phyloP scores from a whole-genome alignment of 2,329 filamentous ascomycete species.

The Penicillium janthinellum region DNA sequence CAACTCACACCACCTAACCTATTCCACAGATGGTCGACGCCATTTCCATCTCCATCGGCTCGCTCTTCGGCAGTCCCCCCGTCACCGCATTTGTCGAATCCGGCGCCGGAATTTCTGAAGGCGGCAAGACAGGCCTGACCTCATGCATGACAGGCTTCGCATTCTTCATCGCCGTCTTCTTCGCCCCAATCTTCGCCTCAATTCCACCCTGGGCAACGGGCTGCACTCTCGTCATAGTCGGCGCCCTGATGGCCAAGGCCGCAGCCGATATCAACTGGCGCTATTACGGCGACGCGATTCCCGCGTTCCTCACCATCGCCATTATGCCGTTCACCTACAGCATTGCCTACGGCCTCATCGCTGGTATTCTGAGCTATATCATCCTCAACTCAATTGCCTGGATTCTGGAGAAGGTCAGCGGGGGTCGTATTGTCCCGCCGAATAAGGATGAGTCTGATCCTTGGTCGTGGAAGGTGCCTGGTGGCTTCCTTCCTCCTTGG shows the following conservation, averaged over 20 bases:
- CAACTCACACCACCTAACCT: background rate
- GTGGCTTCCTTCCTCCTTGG: conserved; percentile 76
- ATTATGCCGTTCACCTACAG: conserved; percentile 90
- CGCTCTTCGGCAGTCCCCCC: conserved; percentile 74
- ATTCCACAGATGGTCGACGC: conserved; percentile 68
- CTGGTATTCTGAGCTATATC: conserved; percentile 75
- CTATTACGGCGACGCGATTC: conserved; percentile 80
- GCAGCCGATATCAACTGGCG: conserved; percentile 86
- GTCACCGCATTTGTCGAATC: conserved; percentile 87
- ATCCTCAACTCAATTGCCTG: conserved; percentile 72
- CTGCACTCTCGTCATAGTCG: conserved; percentile 82
- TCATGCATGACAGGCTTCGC: conserved; percentile 76
- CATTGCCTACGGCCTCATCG: conserved; percentile 84
- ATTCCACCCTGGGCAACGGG: conserved; percentile 90
- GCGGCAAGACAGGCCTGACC: conserved; percentile 81
- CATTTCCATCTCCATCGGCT: conserved; percentile 75
- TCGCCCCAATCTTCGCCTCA: conserved; percentile 85
- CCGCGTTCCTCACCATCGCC: conserved; percentile 79
- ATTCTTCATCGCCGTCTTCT: conserved; percentile 87
- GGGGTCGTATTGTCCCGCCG: conserved; percentile 70
- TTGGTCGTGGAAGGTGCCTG: conserved; percentile 77
- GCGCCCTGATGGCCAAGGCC: conserved; percentile 80
- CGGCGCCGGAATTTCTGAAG: conserved; percentile 87
- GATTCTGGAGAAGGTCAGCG: conserved; percentile 65
- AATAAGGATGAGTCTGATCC: conserved; percentile 76